Evolutionary conservation across 75 land plant genomes (phyloP).

Genomic region (Isoetes taiwanensis): DNA sequence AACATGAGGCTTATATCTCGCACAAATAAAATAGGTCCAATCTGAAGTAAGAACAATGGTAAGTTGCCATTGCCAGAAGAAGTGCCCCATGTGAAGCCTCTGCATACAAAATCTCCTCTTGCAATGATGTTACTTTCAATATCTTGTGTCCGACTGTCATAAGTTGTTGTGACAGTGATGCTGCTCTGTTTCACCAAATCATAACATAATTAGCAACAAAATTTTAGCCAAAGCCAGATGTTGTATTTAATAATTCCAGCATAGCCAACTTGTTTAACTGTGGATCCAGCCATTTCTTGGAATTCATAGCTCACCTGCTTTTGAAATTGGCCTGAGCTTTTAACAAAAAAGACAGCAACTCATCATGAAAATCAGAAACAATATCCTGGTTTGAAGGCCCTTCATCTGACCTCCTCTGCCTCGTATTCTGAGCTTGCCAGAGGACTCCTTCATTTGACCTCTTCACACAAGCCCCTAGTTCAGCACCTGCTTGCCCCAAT

Average conservation of each 20-base stretch:
- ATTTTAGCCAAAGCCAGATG: neutral
- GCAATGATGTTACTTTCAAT: conserved; percentile 72
- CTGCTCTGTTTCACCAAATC: conserved; percentile 53
- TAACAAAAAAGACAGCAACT: conserved; percentile 7
- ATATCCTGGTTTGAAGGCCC: neutral
- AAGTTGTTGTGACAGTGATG: conserved; percentile 56
- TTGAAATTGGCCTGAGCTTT: conserved; percentile 8
- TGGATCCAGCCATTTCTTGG: too few species aligned
- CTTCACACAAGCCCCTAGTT: conserved; percentile 49
- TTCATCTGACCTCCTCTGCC: conserved; percentile 8
- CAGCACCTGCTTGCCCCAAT: conserved; percentile 69
- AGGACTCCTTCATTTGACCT: conserved; percentile 49
- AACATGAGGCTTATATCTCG: conserved; percentile 81
- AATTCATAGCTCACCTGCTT: conserved; percentile 11
- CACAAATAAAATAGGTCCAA: conserved; percentile 84
- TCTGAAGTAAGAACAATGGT: conserved; percentile 72
- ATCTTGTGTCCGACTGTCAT: conserved; percentile 69
- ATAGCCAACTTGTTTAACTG: too few species aligned
- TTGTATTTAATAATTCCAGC: too few species aligned
- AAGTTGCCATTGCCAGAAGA: conserved; percentile 43
- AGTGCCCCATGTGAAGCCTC: too few species aligned
- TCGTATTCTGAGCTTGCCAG: neutral
- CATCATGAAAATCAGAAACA: conserved; percentile 14
- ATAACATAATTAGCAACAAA: neutral
- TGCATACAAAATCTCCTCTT: conserved; percentile 70